Evolutionary conservation across 2,329 filamentous ascomycete genomes (phyloP).

Genomic region (Fusarium sp.): DNA sequence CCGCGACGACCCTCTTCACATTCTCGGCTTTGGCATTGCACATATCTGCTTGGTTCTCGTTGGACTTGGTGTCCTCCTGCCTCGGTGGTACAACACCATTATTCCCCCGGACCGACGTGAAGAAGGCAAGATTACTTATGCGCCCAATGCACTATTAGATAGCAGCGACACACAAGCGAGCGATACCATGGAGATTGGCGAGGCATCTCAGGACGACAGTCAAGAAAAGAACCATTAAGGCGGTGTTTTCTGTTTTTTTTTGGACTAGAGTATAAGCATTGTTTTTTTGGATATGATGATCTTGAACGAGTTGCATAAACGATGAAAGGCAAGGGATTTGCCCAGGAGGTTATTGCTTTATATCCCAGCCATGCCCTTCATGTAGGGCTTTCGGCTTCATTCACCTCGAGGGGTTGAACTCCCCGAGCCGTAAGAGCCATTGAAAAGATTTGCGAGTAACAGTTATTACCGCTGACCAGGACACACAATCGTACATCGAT

Average conservation of each 20-base stretch:
- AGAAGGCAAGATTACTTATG: slow-evolving; percentile 53
- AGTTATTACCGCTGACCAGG: slow-evolving; percentile 9
- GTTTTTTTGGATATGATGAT: not conserved
- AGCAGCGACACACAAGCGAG: slow-evolving; percentile 23
- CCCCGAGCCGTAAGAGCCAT: not conserved
- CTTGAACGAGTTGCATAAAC: not conserved
- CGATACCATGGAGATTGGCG: slow-evolving; percentile 29
- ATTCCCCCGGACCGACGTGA: slow-evolving; percentile 57
- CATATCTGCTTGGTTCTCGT: slow-evolving; percentile 59
- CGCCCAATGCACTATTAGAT: slow-evolving; percentile 38
- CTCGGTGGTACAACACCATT: slow-evolving; percentile 63
- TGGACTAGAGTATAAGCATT: not conserved
- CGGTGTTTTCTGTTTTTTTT: not conserved
- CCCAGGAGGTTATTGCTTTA: not conserved
- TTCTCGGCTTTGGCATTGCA: slow-evolving; percentile 59
- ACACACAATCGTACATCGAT: not conserved
- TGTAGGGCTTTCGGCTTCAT: not conserved
- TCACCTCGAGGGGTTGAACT: not conserved
- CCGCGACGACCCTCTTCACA: slow-evolving; percentile 60
- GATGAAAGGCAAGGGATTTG: not conserved
- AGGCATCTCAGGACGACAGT: slow-evolving; percentile 7
- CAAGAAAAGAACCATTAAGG: slow-evolving; percentile 23
- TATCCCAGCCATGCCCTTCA: not conserved
- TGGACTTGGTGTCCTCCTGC: slow-evolving; percentile 58
- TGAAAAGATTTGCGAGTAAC: slow-evolving; percentile 12